Evolutionary conservation across 768 basidiomycete species (phyloP), one percentile per base, ranked within the genome.

Genomic region (Lentinula guzmanii): DNA sequence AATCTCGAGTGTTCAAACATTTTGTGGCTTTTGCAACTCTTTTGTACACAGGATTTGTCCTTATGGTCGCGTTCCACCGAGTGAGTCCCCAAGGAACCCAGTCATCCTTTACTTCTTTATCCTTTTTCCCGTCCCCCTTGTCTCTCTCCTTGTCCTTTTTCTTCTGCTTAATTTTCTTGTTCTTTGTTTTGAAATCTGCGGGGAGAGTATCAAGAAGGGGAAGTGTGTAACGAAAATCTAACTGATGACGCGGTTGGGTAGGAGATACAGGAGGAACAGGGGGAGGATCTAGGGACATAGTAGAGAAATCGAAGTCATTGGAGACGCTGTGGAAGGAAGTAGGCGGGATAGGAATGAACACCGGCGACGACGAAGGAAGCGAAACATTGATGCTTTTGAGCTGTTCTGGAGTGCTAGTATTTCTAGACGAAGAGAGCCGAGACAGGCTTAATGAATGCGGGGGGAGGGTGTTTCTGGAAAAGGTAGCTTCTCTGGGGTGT

Each of bases 1-100:
- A 95, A 62, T 95, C 91, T 42, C 82, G 81, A 9, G 89, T 90
- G 58, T 78, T 91, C 63, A 95, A 67, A 64, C 89, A 92, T 70
- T 95, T 95, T 5, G 82, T 78, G 13, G 91, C 84, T 58, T 85
- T 81, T 46, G 86, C 74, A 10, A 93, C 81, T 65, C 80, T 85
- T 70, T 80, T 86, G 76, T 86, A 83, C 21, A 91, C 77, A 2
- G 93, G 92, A 69, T 94, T 95, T 34, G 89, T 85, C 61, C 80
- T 81, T 34, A 94, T 71, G n/a, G 80, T 77, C 2, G 89, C 90
- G 28, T 85, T 81, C 92, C 91, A 93, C 70, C 77, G 82, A 61
- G 80, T 82, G 52, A 88, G 69, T 37, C 90, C 89, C 70, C 90
- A 74, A 8, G 87, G 84, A 21, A 75, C 65, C 77, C 83, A 86